Evolutionary conservation across 129 eudicot species (phyloP).

Genomic region (Helianthus tuberosus): DNA sequence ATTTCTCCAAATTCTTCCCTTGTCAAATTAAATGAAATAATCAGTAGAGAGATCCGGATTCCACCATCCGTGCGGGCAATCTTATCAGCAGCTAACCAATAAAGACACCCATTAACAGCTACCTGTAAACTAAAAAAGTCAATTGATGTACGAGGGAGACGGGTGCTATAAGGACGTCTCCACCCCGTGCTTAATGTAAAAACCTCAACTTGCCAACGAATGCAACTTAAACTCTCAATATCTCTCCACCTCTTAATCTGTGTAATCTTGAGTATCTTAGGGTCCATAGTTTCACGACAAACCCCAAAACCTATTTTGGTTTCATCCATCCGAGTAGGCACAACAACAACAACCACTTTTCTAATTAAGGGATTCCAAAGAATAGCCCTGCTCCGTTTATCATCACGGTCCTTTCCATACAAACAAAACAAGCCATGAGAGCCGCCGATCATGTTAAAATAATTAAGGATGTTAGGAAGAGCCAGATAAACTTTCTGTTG

Average conservation of each 20-base stretch:
- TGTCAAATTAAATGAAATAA: background rate
- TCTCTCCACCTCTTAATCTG: background rate
- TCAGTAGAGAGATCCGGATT: background rate
- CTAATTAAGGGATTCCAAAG: slow-evolving; percentile 14
- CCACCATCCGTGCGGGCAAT: too few relatives aligned
- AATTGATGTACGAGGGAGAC: background rate
- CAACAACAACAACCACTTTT: background rate
- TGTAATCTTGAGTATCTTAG: slow-evolving; percentile 9
- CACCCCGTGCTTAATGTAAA: background rate
- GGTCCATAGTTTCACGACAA: background rate
- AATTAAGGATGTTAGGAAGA: background rate
- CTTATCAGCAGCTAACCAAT: background rate
- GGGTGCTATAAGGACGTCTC: background rate
- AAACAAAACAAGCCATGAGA: slow-evolving; percentile 14
- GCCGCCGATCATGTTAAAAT: background rate
- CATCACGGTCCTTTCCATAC: background rate
- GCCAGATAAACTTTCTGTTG: too few relatives aligned
- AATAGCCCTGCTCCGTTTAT: background rate
- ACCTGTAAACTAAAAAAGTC: too few relatives aligned
- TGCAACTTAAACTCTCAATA: background rate
- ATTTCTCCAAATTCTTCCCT: background rate
- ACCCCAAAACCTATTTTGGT: too few relatives aligned
- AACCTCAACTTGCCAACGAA: slow-evolving; percentile 6
- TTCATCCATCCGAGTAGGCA: background rate
- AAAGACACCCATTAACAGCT: background rate